phyloP scores from a whole-genome alignment of 139 green algal genomes.

The Coccomyxa sp. region DNA sequence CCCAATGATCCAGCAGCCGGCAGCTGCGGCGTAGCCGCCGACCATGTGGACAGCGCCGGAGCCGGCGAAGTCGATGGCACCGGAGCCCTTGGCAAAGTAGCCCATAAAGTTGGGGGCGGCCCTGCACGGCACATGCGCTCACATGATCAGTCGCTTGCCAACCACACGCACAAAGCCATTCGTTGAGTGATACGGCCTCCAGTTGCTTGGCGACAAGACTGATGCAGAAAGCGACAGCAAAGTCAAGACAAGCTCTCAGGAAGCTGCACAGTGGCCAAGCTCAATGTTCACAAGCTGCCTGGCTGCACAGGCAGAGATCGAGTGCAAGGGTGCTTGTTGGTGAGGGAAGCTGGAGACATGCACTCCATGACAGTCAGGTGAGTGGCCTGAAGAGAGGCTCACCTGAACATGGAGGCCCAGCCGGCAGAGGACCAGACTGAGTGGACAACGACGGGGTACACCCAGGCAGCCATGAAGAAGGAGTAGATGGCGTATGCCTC shows the following conservation, averaged over 20 bases:
- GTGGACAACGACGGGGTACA: constrained; percentile 64
- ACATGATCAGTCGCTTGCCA: no score
- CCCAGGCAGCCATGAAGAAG: constrained; percentile 65
- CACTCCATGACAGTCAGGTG: no score
- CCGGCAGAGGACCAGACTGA: constrained; percentile 49
- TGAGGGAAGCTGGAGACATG: no score
- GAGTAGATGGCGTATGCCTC: constrained; percentile 50
- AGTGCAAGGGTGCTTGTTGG: no score
- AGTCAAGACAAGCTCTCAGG: no score
- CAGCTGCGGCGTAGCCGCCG: constrained; percentile 75
- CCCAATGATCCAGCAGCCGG: constrained; percentile 77
- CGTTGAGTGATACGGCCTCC: no score
- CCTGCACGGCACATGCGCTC: not conserved
- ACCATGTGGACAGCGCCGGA: constrained; percentile 65
- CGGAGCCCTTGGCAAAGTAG: constrained; percentile 7
- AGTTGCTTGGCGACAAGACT: no score
- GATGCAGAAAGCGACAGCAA: no score
- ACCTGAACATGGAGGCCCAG: constrained; percentile 36
- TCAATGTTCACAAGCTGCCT: no score
- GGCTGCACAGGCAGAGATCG: no score
- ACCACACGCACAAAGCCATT: no score
- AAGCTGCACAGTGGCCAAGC: no score
- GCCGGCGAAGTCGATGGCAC: constrained; percentile 62
- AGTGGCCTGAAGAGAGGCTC: not conserved
- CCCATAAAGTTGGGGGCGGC: not conserved